phyloP scores from a whole-genome alignment of 306 rosid genomes.

The Ziziphus jujuba region DNA sequence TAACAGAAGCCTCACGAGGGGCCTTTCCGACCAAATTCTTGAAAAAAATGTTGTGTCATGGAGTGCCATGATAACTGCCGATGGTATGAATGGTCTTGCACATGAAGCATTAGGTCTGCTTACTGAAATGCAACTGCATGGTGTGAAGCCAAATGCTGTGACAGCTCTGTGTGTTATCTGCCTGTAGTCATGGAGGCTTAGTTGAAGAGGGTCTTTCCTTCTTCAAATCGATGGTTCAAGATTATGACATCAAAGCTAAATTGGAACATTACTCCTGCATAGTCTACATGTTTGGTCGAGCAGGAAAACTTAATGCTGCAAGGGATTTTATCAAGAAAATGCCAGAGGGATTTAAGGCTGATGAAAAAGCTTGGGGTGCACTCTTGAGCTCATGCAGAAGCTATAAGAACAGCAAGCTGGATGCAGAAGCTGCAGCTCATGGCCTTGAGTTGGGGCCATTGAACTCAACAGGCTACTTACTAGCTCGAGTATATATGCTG shows the following conservation, averaged over 20 bases:
- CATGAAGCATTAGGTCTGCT: slow-evolving; percentile 32
- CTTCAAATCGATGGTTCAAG: slow-evolving; percentile 35
- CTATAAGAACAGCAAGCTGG: slow-evolving; percentile 28
- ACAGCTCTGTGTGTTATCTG: slow-evolving; percentile 39
- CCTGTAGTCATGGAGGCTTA: slow-evolving; percentile 50
- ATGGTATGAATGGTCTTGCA: slow-evolving; percentile 43
- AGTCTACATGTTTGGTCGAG: slow-evolving; percentile 49
- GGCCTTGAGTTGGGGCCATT: slow-evolving; percentile 35
- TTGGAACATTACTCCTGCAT: slow-evolving; percentile 47
- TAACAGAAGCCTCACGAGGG: slow-evolving; percentile 35
- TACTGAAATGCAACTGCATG: slow-evolving; percentile 30
- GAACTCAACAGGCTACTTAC: slow-evolving; percentile 40
- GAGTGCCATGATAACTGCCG: slow-evolving; percentile 46
- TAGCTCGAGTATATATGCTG: slow-evolving; percentile 41
- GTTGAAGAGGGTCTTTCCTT: slow-evolving; percentile 40
- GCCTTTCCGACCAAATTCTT: slow-evolving; percentile 35
- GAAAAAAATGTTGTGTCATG: slow-evolving; percentile 36
- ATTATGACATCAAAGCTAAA: slow-evolving; percentile 28
- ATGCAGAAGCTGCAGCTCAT: slow-evolving; percentile 26
- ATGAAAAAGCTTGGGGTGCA: slow-evolving; percentile 42
- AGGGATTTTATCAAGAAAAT: slow-evolving; percentile 37
- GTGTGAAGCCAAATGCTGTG: slow-evolving; percentile 38
- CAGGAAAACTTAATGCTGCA: slow-evolving; percentile 37
- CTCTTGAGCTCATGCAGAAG: slow-evolving; percentile 45
- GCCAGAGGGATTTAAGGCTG: slow-evolving; percentile 36